phyloP scores from a whole-genome alignment of 257 asterid species.

The Anisodus tanguticus region DNA sequence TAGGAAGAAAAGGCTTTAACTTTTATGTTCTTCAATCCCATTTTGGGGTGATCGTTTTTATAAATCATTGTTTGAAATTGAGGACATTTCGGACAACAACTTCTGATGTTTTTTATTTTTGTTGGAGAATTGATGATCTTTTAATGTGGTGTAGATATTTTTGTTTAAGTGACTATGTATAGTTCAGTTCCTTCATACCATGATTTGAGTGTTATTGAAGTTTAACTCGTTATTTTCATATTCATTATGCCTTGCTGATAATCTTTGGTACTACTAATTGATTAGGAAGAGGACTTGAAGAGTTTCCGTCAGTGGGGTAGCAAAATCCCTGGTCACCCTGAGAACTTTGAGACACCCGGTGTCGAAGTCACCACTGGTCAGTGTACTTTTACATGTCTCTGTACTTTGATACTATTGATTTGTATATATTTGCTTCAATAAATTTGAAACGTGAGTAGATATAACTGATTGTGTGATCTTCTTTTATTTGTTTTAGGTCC shows the following conservation, averaged over 20 bases:
- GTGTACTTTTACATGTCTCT: neutral
- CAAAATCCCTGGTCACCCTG: constrained; percentile 84
- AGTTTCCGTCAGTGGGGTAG: constrained; percentile 80
- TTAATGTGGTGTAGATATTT: neutral
- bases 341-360: constrained; percentile 80
- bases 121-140: neutral
- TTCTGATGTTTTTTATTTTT: neutral
- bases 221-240: constrained; percentile 24
- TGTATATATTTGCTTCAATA: constrained; percentile 9
- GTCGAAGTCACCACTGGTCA: constrained; percentile 80
- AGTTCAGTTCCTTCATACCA: too few species aligned
- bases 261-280: constrained; percentile 7
- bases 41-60: neutral
- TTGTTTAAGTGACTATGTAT: neutral
- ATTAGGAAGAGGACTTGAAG: constrained; percentile 70
- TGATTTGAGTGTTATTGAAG: neutral
- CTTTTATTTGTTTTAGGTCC: constrained; percentile 60
- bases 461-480: constrained; percentile 27
- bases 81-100: neutral
- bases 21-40: neutral
- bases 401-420: neutral
- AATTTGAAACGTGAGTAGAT: constrained; percentile 11
- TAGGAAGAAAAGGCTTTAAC: neutral
- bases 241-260: constrained; percentile 29
- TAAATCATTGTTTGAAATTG: neutral